Conservation (phyloP, 192 early-diverging fungal genomes). For the Coemansia sp. region DNA sequence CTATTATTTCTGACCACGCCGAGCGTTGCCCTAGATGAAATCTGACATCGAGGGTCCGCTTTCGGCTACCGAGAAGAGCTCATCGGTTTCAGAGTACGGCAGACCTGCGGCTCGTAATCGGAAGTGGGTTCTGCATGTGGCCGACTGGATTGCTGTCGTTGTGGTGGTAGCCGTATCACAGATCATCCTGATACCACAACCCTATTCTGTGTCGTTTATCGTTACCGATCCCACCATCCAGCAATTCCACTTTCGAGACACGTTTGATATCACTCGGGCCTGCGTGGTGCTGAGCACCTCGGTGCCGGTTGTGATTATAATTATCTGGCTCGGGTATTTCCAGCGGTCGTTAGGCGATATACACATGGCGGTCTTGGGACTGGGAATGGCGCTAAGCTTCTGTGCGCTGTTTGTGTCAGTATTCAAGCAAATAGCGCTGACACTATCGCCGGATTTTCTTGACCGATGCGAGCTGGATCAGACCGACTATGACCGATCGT, state of each 20-base stretch:
- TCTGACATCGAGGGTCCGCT: constrained; percentile 8
- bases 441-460: constrained; percentile 29
- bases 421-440: constrained; percentile 18
- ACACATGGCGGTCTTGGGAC: constrained; percentile 29
- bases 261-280: constrained; percentile 22
- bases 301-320: constrained; percentile 25
- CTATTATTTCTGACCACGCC: background rate
- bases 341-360: constrained; percentile 20
- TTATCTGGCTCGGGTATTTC: constrained; percentile 40
- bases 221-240: constrained; percentile 38
- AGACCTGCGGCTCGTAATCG: background rate
- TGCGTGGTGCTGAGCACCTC: constrained; percentile 36
- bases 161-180: constrained; percentile 13
- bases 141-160: constrained; percentile 37
- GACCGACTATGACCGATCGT: constrained; percentile 17
- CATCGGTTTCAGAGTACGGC: background rate
- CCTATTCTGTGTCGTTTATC: constrained; percentile 10
- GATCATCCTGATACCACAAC: constrained; percentile 38
- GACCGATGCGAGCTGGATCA: constrained; percentile 21
- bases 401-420: constrained; percentile 27
- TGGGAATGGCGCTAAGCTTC: constrained; percentile 44
- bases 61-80: background rate
- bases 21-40: background rate
- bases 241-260: constrained; percentile 20
- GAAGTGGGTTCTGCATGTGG: constrained; percentile 27